Percentiles rank a stretch among this genome's conserved stretches.
phyloP scores from a whole-genome alignment of 2,329 filamentous ascomycete genomes.

The Metarhizium anisopliae region DNA sequence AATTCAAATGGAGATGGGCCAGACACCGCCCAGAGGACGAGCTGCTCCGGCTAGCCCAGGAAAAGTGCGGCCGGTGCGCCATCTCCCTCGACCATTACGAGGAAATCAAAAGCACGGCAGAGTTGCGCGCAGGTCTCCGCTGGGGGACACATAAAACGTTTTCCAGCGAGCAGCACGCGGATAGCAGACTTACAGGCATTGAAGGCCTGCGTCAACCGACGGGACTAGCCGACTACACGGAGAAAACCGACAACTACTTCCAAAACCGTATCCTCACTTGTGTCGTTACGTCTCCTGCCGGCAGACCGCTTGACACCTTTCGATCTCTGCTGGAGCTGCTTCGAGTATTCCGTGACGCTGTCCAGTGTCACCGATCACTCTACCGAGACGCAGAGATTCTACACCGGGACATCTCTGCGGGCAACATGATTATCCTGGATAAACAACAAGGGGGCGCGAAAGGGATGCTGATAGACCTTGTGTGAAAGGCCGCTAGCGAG shows the following conservation, averaged over 20 bases:
- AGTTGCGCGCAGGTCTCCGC: slow-evolving; percentile 9
- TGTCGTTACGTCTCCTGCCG: slow-evolving; percentile 12
- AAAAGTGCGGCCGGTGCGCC: slow-evolving; percentile 19
- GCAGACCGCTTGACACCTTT: slow-evolving; percentile 11
- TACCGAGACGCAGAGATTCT: slow-evolving; percentile 7
- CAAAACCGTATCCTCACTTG: slow-evolving; percentile 13
- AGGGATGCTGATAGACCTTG: slow-evolving; percentile 13
- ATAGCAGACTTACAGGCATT: neutral
- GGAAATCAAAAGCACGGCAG: slow-evolving; percentile 11
- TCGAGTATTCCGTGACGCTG: slow-evolving; percentile 10
- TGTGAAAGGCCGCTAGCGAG: no score
- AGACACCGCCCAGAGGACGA: slow-evolving; percentile 21
- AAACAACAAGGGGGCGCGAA: neutral
- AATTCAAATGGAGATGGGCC: slow-evolving; percentile 25
- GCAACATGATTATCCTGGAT: slow-evolving; percentile 12
- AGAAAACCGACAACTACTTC: slow-evolving; percentile 7
- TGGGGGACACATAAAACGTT: slow-evolving; percentile 10
- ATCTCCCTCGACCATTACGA: slow-evolving; percentile 18
- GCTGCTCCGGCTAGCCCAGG: slow-evolving; percentile 18
- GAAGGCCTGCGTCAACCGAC: neutral
- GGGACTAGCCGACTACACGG: slow-evolving; percentile 8
- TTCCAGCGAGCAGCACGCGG: neutral
- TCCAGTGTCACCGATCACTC: slow-evolving; percentile 13
- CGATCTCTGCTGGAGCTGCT: slow-evolving; percentile 9
- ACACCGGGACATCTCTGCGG: slow-evolving; percentile 10